Evolutionary conservation across 345 rosid genomes (phyloP), one percentile per base, ranked within the genome.

Genomic region (Linum trigynum): DNA sequence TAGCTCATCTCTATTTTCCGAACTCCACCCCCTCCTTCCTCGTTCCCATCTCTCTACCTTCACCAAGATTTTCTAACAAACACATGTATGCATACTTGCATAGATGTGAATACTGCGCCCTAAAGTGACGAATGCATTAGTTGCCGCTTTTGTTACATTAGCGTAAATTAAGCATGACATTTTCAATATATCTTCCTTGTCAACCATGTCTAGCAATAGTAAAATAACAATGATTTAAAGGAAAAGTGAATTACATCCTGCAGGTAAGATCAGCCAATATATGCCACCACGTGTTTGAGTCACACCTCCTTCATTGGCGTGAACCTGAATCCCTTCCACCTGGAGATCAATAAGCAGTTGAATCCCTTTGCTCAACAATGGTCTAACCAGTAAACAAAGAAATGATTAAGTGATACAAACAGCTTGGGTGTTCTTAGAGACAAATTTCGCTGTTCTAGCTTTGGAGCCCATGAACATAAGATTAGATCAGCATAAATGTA

Each of bases 261-360:
- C 97, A 57, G 99, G 99, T 68, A 94, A 83, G 77, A 94, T 94
- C 65, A 90, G 58, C 95, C 97, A 90, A 68, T 90, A 90, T 63
- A 84, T 69, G 74, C 99, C 97, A 57, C 99, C 99, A 16, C 99
- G 92, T 5, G 96, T 94, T 72, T 63, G 73, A n/a, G 99, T 94
- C 35, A 85, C 83, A 40, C 99, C 99, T 10, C 99, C 99, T 79
- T 92, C 99, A 72, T 92, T 79, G 39, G 90, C 97, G 78, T 88
- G 86, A 64, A 94, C 97, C 82, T 90, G 79, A 72, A 94, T 94
- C 67, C 97, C 99, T 67, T 83, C 99, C 40, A 94, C 97, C 99
- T 92, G 77, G 69, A 79, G 66, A 65, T 67, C 17, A 61, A 68
- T 10, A 48, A 10, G 12, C 53, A 12, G 3, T 10, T 9, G 9